Base-by-base conservation (phyloP, 1,139 yeast genomes). In the Hyphopichia buzzinii region DNA sequence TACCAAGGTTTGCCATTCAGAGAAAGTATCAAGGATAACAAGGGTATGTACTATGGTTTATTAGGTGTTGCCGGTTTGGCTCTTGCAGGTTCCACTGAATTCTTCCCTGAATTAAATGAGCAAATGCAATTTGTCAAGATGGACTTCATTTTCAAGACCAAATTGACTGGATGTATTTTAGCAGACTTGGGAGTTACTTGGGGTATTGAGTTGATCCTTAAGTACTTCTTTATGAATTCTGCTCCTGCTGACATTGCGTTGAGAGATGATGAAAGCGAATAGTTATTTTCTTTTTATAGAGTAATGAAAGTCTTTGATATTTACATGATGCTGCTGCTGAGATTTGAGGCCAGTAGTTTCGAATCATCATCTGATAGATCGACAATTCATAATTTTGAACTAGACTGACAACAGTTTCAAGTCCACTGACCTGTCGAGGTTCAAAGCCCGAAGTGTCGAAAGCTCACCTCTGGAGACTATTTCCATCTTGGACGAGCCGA, bases 1-100 rank as follows among this genome's bases (percentile, higher is more conserved):
- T 92, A 92, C 63, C 96, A 88, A 68, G 99, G 99, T 34, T 81
- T 85, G 49, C 99, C 99, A 37, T 94, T 94, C 71, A 84, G 95
- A 59, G 96, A 94, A 66, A 81, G 89, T 43, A 84, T 92, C 52
- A 73, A 74, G 40, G 95, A 84, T 62, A 92, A 92, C 68, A 87
- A 83, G 67, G 97, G 97, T 46, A 92, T 92, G 98, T 92, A 84
- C 67, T 92, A 87, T 54, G 98, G 99, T 21, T 74, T 92, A 42
- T 59, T 92, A 32, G 96, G 96, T 47, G 97, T 92, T 50, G 86
- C 95, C 26, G 88, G 77, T 29, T 74, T 92, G 52, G 95, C 97
- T 1, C 64, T 92, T 43, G 77, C 95, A 13, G 96, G 98, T 17
- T 82, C 97, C 7, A 89, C 97, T 21, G 99, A 94, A 61, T 85